Percentiles rank a stretch among this genome's conserved stretches.
Evolutionary conservation across 2,329 filamentous ascomycete species (phyloP).

Genomic region (Trichoderma atroviride): DNA sequence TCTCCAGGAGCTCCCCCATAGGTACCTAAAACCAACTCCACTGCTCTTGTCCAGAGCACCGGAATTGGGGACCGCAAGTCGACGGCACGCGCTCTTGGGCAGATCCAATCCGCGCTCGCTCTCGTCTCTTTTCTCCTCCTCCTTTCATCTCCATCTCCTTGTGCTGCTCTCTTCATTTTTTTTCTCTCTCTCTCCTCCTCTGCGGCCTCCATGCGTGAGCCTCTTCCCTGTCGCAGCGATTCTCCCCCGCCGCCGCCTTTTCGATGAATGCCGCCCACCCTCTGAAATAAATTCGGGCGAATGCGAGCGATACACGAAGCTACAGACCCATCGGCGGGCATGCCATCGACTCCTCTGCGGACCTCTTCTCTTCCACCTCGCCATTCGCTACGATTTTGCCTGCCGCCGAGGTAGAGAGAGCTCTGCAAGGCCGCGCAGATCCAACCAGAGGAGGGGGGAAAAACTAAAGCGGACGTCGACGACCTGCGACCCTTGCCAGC

Average conservation of each 20-base stretch:
- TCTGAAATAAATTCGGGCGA: slow-evolving; percentile 20
- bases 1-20: not conserved
- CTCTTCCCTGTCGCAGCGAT: slow-evolving; percentile 9
- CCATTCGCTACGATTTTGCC: slow-evolving; percentile 15
- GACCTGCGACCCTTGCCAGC: not conserved
- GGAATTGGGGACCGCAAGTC: slow-evolving; percentile 21
- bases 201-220: slow-evolving; percentile 21
- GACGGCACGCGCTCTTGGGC: slow-evolving; percentile 20
- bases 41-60: slow-evolving; percentile 5
- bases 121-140: not conserved
- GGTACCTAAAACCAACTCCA: slow-evolving; percentile 22
- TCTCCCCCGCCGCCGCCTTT: slow-evolving; percentile 22
- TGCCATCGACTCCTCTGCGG: slow-evolving; percentile 28
- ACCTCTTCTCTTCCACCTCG: slow-evolving; percentile 17
- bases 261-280: slow-evolving; percentile 23
- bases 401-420: slow-evolving; percentile 16
- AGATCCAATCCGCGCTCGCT: slow-evolving; percentile 19
- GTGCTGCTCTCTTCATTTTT: not conserved
- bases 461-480: not conserved
- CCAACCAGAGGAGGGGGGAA: not conserved
- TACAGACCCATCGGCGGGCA: slow-evolving; percentile 27
- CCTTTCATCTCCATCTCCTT: not conserved
- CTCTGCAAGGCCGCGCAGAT: slow-evolving; percentile 1
- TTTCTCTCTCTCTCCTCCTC: not conserved
- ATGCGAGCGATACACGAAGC: slow-evolving; percentile 28